phyloP scores from a whole-genome alignment of 306 rosid species.

The Vigna trinervia region DNA sequence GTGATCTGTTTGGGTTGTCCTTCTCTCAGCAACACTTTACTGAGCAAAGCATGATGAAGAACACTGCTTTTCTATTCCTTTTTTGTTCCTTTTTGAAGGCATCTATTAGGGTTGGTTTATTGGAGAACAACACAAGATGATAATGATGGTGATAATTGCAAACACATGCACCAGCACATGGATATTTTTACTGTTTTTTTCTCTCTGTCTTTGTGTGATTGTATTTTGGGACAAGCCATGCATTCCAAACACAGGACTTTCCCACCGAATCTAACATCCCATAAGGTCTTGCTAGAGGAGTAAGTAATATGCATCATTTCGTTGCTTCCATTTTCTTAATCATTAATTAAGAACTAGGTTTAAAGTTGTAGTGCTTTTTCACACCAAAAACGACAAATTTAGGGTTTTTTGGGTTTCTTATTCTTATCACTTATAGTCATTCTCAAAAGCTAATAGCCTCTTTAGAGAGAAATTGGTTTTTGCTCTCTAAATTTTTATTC shows the following conservation, averaged over 20 bases:
- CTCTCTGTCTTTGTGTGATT: slow-evolving; percentile 37
- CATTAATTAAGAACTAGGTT: slow-evolving; percentile 19
- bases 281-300: slow-evolving; percentile 4
- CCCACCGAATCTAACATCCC: slow-evolving; percentile 44
- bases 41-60: slow-evolving; percentile 38
- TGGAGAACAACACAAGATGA: no score
- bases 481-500: no score
- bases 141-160: slow-evolving; percentile 32
- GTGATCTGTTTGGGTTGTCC: slow-evolving; percentile 40
- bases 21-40: slow-evolving; percentile 40
- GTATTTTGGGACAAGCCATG: slow-evolving; percentile 39
- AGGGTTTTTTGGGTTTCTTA: background rate
- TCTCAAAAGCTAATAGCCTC: background rate
- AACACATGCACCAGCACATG: slow-evolving; percentile 53
- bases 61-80: slow-evolving; percentile 34
- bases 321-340: slow-evolving; percentile 16
- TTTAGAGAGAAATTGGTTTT: no score
- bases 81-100: slow-evolving; percentile 24
- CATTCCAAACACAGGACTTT: background rate
- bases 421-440: background rate
- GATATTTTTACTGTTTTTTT: slow-evolving; percentile 37
- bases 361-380: slow-evolving; percentile 3
- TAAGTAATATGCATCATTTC: background rate
- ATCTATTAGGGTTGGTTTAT: background rate
- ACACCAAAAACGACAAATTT: slow-evolving; percentile 18